Base-by-base conservation (phyloP, 2,329 filamentous ascomycete genomes). In the Hypoxylon sp. region DNA sequence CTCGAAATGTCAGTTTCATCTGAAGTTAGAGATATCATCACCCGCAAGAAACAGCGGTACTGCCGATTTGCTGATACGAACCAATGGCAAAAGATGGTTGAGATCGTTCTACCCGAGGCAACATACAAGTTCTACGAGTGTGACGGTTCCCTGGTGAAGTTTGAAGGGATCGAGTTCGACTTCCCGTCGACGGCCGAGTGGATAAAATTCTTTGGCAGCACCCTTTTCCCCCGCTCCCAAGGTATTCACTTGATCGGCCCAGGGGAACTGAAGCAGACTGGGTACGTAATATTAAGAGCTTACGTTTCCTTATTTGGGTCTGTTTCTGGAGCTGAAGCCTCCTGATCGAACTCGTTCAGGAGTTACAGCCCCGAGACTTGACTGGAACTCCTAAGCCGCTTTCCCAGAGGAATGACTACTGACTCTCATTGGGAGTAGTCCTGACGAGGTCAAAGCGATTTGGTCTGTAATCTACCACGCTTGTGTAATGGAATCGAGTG, bases 391-490 rank as follows among this genome's bases (percentile, higher is more conserved):
- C 24, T 26, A 3, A 6, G 24, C 24, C 24, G 24, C 6, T 26
- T 26, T 26, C 24, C 24, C 6, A 26, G 3, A 6, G 24, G 6
- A 26, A 6, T 26, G 6, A 26, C 6, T 26, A 26, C 24, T 26
- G 24, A 26, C 24, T 26, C 24, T 26, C 3, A 26, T 26, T 26
- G 24, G 3, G 3, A 3, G 24, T 6, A 26, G 30, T 18, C 45
- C 45, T 11, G 52, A 62, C 16, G 59, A 62, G n/a, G 59, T 62
- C 3, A 51, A 56, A n/a, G 59, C 36, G 4, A 48, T 62, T 6
- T 62, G 46, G 20, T 8, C 33, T 14, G 5, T 56, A 5, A 28
- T 46, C 18, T 62, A 38, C 22, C 14, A 40, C 9, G 30, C 45
- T 16, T 38, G 51, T 5, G 28, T 36, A n/a, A 51, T 56, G 26